Evolutionary conservation across 169 alveolate genomes (phyloP).

Genomic region (Plasmodium fragile): DNA sequence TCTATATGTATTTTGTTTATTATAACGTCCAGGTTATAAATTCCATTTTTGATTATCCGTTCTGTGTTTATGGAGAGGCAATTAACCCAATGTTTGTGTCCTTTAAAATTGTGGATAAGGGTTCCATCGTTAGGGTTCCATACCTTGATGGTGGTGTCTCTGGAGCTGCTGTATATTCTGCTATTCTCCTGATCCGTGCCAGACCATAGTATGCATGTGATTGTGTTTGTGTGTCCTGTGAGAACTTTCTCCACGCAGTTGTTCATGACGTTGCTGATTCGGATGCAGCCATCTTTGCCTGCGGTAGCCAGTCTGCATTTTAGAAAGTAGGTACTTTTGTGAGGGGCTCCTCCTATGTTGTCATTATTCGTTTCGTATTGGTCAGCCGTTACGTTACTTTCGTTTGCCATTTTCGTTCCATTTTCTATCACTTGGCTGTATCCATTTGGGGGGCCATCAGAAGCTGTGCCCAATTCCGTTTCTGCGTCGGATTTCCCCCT

Average conservation of each 20-base stretch:
- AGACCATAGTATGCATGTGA: slow-evolving; percentile 96
- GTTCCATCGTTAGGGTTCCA: slow-evolving; percentile 90
- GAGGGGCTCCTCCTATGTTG: background rate
- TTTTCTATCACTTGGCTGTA: background rate
- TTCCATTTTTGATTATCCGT: slow-evolving; percentile 93
- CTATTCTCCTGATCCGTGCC: slow-evolving; percentile 84
- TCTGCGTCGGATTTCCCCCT: background rate
- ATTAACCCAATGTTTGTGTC: slow-evolving; percentile 99
- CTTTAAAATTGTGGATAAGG: slow-evolving; percentile 86
- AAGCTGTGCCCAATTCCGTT: background rate
- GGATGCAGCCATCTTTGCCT: slow-evolving; percentile 92
- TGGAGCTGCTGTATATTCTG: slow-evolving; percentile 92
- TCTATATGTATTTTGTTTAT: slow-evolving; percentile 80
- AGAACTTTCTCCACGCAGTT: slow-evolving; percentile 87
- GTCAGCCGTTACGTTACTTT: background rate
- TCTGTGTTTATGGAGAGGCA: slow-evolving; percentile 96
- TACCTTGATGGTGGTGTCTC: slow-evolving; percentile 96
- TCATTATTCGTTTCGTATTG: background rate
- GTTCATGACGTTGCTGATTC: slow-evolving; percentile 93
- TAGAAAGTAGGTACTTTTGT: slow-evolving; percentile 13
- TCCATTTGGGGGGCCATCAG: background rate
- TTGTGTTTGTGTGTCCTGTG: slow-evolving; percentile 93
- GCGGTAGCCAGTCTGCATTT: slow-evolving; percentile 70
- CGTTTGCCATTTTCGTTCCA: background rate
- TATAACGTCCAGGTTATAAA: slow-evolving; percentile 83